Evolutionary conservation across 768 basidiomycete genomes (phyloP).

Genomic region (Boletus tylopilopsis): DNA sequence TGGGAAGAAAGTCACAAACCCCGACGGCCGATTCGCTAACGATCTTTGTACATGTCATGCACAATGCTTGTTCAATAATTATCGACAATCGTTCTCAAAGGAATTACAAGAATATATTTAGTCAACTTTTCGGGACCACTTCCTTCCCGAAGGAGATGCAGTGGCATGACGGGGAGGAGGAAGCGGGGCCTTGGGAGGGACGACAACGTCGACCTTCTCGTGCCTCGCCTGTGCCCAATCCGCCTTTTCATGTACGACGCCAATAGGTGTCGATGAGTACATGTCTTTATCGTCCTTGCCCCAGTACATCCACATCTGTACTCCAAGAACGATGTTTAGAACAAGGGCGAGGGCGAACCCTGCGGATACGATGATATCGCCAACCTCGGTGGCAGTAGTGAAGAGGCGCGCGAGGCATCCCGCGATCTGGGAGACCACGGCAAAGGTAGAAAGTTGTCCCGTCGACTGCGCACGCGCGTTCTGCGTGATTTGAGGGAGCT

Average conservation of each 20-base stretch:
- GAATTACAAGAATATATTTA: conserved; percentile 32
- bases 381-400: conserved; percentile 88
- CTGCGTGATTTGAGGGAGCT: conserved; percentile 88
- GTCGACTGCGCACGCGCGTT: conserved; percentile 76
- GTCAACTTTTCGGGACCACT: conserved; percentile 75
- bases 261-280: conserved; percentile 15
- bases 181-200: conserved; percentile 40
- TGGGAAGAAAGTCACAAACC: conserved; percentile 25
- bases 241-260: conserved; percentile 27
- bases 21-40: conserved; percentile 3
- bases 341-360: conserved; percentile 81
- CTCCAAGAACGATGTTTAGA: conserved; percentile 80
- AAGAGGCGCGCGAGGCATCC: conserved; percentile 92
- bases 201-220: conserved; percentile 40
- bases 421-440: conserved; percentile 80
- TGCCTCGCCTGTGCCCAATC: conserved; percentile 25
- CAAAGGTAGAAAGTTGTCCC: conserved; percentile 92
- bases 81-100: conserved; percentile 10
- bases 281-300: conserved; percentile 45
- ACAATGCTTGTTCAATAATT: conserved; percentile 13
- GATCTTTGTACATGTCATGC: neutral
- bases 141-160: conserved; percentile 51
- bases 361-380: conserved; percentile 73
- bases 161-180: conserved; percentile 39
- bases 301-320: conserved; percentile 85